Conservation (phyloP, 345 rosid genomes). For the Dipteronia dyeriana region DNA sequence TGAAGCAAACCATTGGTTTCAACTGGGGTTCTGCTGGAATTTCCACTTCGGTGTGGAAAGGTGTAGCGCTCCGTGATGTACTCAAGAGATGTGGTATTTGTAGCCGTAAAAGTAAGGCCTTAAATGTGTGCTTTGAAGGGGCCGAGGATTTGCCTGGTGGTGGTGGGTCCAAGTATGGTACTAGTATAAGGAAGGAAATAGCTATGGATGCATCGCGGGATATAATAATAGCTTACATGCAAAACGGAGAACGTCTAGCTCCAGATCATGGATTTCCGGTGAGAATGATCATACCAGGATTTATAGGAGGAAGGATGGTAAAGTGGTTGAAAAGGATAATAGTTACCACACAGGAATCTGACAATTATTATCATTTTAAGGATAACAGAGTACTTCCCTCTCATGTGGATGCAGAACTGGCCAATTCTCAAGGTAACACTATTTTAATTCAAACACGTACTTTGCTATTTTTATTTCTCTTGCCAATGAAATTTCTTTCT, state of each 20-base stretch:
- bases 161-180: constrained; percentile 92
- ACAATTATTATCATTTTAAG: constrained; percentile 69
- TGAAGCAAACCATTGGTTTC: constrained; percentile 77
- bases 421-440: constrained; percentile 73
- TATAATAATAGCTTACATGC: constrained; percentile 87
- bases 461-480: not conserved
- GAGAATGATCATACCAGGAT: constrained; percentile 82
- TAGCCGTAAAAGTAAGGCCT: constrained; percentile 62
- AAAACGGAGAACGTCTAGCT: constrained; percentile 74
- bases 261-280: constrained; percentile 98
- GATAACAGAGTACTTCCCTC: constrained; percentile 92
- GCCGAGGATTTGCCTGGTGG: constrained; percentile 95
- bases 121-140: constrained; percentile 92
- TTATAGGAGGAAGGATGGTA: constrained; percentile 93
- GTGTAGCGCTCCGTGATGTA: constrained; percentile 60
- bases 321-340: constrained; percentile 86
- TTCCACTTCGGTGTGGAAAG: constrained; percentile 87
- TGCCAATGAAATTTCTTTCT: too few species aligned
- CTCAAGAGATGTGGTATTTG: constrained; percentile 72
- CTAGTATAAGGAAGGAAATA: constrained; percentile 61
- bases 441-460: not conserved
- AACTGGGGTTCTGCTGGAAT: constrained; percentile 92
- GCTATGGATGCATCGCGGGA: constrained; percentile 90
- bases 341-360: constrained; percentile 76
- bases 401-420: constrained; percentile 82